Conservation (phyloP, 2,329 filamentous ascomycete genomes). For the Aspergillus flavus region DNA sequence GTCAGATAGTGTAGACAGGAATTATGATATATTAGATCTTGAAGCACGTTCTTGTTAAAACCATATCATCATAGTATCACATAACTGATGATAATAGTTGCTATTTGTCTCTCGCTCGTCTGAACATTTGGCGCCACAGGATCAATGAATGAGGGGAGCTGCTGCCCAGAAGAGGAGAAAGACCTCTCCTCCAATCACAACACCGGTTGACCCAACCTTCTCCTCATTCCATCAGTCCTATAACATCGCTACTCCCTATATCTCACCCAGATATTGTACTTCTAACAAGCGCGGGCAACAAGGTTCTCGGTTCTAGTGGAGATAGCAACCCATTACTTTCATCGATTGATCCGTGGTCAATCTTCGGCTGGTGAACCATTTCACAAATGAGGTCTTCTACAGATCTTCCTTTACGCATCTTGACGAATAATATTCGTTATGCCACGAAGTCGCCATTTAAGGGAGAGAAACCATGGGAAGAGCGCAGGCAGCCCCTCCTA, state of each 20-base stretch:
- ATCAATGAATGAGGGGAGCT: neutral
- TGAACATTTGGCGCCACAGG: neutral
- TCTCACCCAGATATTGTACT: neutral
- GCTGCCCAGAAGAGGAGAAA: neutral
- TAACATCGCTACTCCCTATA: neutral
- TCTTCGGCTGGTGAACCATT: neutral
- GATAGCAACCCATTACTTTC: neutral
- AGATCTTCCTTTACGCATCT: constrained; percentile 48
- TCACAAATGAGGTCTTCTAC: constrained; percentile 29
- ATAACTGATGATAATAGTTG: neutral
- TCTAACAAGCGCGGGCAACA: neutral
- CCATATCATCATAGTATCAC: neutral
- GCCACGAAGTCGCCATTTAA: constrained; percentile 52
- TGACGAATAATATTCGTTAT: constrained; percentile 62
- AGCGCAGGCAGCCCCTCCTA: constrained; percentile 49
- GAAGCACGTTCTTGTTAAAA: neutral
- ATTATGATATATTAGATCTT: neutral
- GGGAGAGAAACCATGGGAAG: constrained; percentile 55
- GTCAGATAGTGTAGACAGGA: neutral
- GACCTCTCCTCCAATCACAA: constrained; percentile 3
- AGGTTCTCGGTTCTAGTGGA: neutral
- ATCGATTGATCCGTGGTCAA: neutral
- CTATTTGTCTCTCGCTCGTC: neutral
- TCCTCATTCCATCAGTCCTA: neutral
- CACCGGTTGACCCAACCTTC: neutral